A percentile compares a stretch with the other conserved stretches of the same genome.
These are phyloP conservation scores for Metschnikowia noctiluminum DNA, from an alignment of 805 yeast species.

Conservation along the genomic window DNA sequence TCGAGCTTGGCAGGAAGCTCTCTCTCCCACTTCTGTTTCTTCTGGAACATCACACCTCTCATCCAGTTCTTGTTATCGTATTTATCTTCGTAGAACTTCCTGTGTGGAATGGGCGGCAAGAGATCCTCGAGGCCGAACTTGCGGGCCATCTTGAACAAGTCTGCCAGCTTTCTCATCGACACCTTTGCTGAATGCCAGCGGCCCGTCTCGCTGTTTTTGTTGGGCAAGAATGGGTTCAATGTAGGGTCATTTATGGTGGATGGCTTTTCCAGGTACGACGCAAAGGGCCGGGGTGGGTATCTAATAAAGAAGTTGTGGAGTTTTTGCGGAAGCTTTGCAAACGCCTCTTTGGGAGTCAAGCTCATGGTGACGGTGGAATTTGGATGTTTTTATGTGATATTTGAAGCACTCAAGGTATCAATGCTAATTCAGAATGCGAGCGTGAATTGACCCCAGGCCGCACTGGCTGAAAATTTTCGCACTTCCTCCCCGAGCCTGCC, in stretches of 20 bases:
- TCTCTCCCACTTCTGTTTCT: slow-evolving; percentile 80
- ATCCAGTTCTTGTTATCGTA: slow-evolving; percentile 64
- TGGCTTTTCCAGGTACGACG: slow-evolving; percentile 60
- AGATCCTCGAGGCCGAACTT: slow-evolving; percentile 76
- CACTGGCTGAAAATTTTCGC: slow-evolving; percentile 15
- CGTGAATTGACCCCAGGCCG: background rate
- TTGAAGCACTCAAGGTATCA: too few relatives aligned
- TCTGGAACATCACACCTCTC: slow-evolving; percentile 74
- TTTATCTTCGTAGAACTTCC: slow-evolving; percentile 77
- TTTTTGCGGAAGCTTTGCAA: slow-evolving; percentile 61
- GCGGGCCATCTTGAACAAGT: slow-evolving; percentile 75
- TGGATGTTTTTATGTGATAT: too few relatives aligned
- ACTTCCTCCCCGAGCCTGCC: background rate
- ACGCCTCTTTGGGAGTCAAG: slow-evolving; percentile 41
- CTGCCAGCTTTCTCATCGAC: slow-evolving; percentile 80
- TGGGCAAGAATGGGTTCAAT: slow-evolving; percentile 85
- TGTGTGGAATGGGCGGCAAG: slow-evolving; percentile 64
- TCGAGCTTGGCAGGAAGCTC: slow-evolving; percentile 54
- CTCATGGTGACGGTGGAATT: slow-evolving; percentile 16
- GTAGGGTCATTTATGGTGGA: slow-evolving; percentile 61
- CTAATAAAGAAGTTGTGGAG: slow-evolving; percentile 72
- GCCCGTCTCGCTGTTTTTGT: slow-evolving; percentile 79
- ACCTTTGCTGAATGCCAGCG: slow-evolving; percentile 72
- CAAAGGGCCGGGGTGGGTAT: slow-evolving; percentile 83
- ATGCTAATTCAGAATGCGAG: background rate